These are phyloP conservation scores for Xylaria curta DNA, from an alignment of 495 filamentous ascomycete species.

Conservation along the genomic window DNA sequence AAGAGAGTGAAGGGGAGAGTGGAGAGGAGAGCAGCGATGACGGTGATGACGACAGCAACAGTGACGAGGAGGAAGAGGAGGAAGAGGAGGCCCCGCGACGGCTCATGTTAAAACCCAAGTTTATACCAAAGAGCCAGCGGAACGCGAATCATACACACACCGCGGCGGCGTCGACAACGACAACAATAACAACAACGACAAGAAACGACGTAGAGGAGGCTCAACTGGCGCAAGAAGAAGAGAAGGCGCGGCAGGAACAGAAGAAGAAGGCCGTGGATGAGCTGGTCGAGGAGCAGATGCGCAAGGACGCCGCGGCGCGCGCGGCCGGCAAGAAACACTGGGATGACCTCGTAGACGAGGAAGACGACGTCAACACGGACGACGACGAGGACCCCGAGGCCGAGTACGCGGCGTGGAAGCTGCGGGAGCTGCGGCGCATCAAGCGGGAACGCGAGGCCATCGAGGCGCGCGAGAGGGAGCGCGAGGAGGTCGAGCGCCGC, in stretches of 20 bases:
- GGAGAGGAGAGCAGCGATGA: conserved; percentile 40
- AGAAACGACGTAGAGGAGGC: conserved; percentile 38
- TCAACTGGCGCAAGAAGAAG: conserved; percentile 44
- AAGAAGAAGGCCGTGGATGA: conserved; percentile 73
- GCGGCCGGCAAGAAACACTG: conserved; percentile 79
- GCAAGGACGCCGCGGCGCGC: conserved; percentile 75
- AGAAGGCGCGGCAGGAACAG: conserved; percentile 54
- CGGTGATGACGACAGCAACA: conserved; percentile 45
- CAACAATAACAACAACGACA: too few species aligned
- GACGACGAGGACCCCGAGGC: conserved; percentile 88
- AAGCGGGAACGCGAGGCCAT: conserved; percentile 85
- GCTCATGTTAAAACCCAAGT: conserved; percentile 84
- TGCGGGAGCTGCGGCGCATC: conserved; percentile 87
- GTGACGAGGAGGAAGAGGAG: conserved; percentile 66
- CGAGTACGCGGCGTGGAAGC: conserved; percentile 91
- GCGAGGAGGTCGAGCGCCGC: conserved; percentile 87
- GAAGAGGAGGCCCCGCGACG: conserved; percentile 80
- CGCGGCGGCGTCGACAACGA: conserved; percentile 25
- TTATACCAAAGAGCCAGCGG: conserved; percentile 85
- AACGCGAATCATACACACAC: conserved; percentile 35
- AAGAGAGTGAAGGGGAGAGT: conserved; percentile 53
- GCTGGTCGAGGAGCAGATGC: conserved; percentile 86
- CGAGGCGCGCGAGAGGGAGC: conserved; percentile 81
- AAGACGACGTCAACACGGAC: conserved; percentile 83
- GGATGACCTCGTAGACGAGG: conserved; percentile 83